Conservation (phyloP, 2,329 filamentous ascomycete species). For the Teratosphaeria nubilosa region DNA sequence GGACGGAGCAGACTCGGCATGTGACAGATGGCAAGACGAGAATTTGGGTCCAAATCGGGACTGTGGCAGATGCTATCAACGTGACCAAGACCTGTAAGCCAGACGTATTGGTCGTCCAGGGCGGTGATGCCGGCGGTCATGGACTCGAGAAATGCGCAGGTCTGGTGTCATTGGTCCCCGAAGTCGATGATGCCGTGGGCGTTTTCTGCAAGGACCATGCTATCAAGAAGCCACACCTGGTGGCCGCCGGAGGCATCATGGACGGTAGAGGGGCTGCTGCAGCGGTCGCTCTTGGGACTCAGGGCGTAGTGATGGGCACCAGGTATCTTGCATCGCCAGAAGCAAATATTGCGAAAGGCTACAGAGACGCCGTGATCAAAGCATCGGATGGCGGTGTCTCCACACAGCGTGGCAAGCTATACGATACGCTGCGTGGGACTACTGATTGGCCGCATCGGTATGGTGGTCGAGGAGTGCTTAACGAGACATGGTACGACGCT, state of each 20-base stretch:
- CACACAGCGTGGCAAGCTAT: constrained; percentile 42
- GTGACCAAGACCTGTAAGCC: constrained; percentile 36
- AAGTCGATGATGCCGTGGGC: constrained; percentile 41
- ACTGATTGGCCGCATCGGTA: constrained; percentile 48
- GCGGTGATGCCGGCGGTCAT: constrained; percentile 55
- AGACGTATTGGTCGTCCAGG: constrained; percentile 53
- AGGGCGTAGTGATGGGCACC: constrained; percentile 52
- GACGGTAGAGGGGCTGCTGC: constrained; percentile 47
- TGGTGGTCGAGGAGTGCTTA: constrained; percentile 48
- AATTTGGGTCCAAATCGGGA: constrained; percentile 53
- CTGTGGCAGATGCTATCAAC: constrained; percentile 44
- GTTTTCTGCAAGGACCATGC: constrained; percentile 3
- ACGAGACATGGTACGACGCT: constrained; percentile 40
- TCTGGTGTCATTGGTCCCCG: constrained; percentile 48
- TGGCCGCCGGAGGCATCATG: constrained; percentile 46
- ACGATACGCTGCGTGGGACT: constrained; percentile 46
- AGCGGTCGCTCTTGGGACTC: constrained; percentile 42
- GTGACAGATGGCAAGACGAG: constrained; percentile 27
- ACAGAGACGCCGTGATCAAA: constrained; percentile 36
- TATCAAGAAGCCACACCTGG: constrained; percentile 38
- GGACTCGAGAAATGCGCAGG: constrained; percentile 47
- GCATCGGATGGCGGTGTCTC: constrained; percentile 40
- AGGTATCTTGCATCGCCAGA: constrained; percentile 46
- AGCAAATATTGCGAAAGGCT: constrained; percentile 35
- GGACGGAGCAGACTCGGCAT: constrained; percentile 21